A percentile compares a stretch with the other conserved stretches of the same genome.
These are phyloP conservation scores for Citrullus colocynthis DNA, from an alignment of 306 rosid species.

Conservation along the genomic window DNA sequence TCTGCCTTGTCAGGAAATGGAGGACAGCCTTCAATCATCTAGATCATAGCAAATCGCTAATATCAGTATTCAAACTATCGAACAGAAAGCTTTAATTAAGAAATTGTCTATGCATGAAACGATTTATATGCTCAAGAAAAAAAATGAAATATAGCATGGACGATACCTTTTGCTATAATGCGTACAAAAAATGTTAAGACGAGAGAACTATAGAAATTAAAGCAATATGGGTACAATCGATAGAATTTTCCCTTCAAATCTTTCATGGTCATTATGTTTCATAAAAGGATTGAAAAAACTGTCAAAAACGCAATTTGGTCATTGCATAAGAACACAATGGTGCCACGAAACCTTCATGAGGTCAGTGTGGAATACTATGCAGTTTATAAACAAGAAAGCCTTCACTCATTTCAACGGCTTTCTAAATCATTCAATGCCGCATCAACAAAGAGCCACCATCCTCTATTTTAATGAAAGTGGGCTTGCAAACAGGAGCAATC, in stretches of 20 bases:
- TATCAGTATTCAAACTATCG: conserved; percentile 8
- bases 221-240: not conserved
- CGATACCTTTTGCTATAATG: not conserved
- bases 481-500: not conserved
- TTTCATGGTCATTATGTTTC: not conserved
- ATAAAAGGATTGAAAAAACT: not conserved
- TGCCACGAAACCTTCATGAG: not conserved
- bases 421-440: not conserved
- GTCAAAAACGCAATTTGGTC: not conserved
- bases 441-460: not conserved
- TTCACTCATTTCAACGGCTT: not conserved
- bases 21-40: conserved; percentile 88
- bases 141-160: not conserved
- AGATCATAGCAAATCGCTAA: conserved; percentile 13
- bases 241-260: not conserved
- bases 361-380: not conserved
- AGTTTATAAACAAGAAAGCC: not conserved
- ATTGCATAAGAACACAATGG: not conserved
- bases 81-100: not conserved
- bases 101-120: not conserved
- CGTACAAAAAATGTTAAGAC: too few relatives aligned
- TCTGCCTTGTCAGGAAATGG: conserved; percentile 62
- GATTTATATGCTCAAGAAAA: not conserved
- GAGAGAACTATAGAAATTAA: too few relatives aligned
- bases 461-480: not conserved